A percentile compares a stretch with the other conserved stretches of the same genome.
phyloP scores from a whole-genome alignment of 352 stramenopile genomes.

The Phytophthora ohioensis region DNA sequence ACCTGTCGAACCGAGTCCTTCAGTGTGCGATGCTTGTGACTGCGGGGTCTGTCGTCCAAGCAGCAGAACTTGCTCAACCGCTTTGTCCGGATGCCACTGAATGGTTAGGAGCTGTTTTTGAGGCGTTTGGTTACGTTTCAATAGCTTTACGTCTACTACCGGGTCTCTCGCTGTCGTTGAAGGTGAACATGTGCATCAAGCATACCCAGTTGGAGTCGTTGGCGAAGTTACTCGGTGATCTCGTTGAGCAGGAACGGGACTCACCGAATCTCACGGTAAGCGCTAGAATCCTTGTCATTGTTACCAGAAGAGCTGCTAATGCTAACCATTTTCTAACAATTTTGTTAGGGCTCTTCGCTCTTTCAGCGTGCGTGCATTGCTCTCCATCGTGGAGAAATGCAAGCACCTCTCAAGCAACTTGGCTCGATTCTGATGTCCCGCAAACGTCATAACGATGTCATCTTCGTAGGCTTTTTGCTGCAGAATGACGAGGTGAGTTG shows the following conservation, averaged over 20 bases:
- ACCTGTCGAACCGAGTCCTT: slow-evolving; percentile 69
- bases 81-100: slow-evolving; percentile 51
- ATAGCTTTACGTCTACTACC: slow-evolving; percentile 51
- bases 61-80: slow-evolving; percentile 50
- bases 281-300: not conserved
- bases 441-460: slow-evolving; percentile 49
- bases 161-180: slow-evolving; percentile 47
- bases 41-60: slow-evolving; percentile 53
- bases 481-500: slow-evolving; percentile 50
- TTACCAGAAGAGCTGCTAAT: not conserved
- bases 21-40: slow-evolving; percentile 76
- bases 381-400: slow-evolving; percentile 46
- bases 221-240: slow-evolving; percentile 37
- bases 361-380: slow-evolving; percentile 65
- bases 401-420: slow-evolving; percentile 32
- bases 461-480: slow-evolving; percentile 63
- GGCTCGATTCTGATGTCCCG: slow-evolving; percentile 27
- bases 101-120: slow-evolving; percentile 69
- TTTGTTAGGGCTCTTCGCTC: slow-evolving; percentile 58
- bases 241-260: slow-evolving; percentile 40
- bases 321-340: not conserved
- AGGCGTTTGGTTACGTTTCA: slow-evolving; percentile 65
- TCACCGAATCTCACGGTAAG: slow-evolving; percentile 58
- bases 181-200: slow-evolving; percentile 80
- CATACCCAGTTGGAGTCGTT: slow-evolving; percentile 57